These are phyloP conservation scores for Macadamia tetraphylla DNA, from an alignment of 164 flowering plant genomes.

Conservation along the genomic window DNA sequence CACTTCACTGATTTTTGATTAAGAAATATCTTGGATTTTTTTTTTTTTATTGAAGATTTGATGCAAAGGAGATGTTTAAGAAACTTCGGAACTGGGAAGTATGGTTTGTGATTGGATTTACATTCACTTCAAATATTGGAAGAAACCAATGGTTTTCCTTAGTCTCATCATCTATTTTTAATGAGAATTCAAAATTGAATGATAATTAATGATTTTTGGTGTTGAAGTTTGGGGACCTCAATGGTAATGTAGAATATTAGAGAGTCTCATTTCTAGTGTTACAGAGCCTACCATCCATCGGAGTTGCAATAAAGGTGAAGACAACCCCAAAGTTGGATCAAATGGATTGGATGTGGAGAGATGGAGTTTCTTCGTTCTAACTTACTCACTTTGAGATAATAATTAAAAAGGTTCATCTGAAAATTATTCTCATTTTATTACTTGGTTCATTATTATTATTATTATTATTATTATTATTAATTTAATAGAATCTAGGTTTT, in stretches of 20 bases:
- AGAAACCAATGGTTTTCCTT: slow-evolving; percentile 93
- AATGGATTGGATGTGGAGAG: slow-evolving; percentile 73
- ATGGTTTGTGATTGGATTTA: slow-evolving; percentile 56
- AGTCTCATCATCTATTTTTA: slow-evolving; percentile 52
- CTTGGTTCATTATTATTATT: background rate
- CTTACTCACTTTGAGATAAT: no score
- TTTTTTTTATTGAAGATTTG: slow-evolving; percentile 37
- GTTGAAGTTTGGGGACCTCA: slow-evolving; percentile 56
- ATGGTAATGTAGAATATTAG: slow-evolving; percentile 77
- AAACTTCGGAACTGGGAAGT: slow-evolving; percentile 47
- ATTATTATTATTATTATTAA: background rate
- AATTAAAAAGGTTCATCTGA: no score
- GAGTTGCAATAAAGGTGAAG: slow-evolving; percentile 41
- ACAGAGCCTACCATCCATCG: slow-evolving; percentile 51
- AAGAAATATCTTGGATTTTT: background rate
- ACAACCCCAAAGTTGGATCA: slow-evolving; percentile 50
- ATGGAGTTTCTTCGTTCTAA: slow-evolving; percentile 26
- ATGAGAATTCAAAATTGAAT: slow-evolving; percentile 54
- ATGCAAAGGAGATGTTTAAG: slow-evolving; percentile 61
- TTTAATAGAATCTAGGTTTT: background rate
- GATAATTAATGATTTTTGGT: slow-evolving; percentile 59
- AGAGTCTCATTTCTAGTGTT: slow-evolving; percentile 66
- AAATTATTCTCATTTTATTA: no score
- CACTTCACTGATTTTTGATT: no score
- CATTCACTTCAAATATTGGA: slow-evolving; percentile 49